Percentiles rank a stretch among this genome's conserved stretches.
phyloP scores from a whole-genome alignment of 176 grass and related monocot genomes.

The Hordeum marinum region DNA sequence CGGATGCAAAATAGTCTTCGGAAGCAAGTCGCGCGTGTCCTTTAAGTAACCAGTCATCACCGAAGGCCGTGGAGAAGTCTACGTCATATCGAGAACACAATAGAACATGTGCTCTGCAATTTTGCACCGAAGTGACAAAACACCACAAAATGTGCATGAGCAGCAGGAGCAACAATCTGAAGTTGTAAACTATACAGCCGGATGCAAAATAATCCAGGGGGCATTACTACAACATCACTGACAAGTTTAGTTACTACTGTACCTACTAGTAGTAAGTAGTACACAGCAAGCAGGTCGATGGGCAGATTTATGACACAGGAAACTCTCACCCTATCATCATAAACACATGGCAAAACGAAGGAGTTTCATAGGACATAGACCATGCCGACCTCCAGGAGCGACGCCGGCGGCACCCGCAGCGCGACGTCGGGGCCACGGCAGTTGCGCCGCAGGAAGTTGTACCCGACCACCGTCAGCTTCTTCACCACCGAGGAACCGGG shows the following conservation, averaged over 20 bases:
- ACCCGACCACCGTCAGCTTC: constrained; percentile 68
- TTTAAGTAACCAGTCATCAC: too few species aligned
- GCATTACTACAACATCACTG: not conserved
- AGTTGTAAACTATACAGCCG: constrained; percentile 12
- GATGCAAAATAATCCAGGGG: not conserved
- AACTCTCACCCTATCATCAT: not conserved
- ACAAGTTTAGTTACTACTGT: not conserved
- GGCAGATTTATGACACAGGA: not conserved
- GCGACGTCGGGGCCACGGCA: constrained; percentile 84
- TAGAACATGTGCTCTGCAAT: too few species aligned
- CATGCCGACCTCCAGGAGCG: constrained; percentile 96
- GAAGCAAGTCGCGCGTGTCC: too few species aligned
- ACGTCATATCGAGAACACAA: too few species aligned
- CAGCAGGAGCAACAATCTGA: not conserved
- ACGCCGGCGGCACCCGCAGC: constrained; percentile 79
- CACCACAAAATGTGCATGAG: not conserved
- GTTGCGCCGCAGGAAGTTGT: constrained; percentile 90
- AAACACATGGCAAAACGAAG: not conserved
- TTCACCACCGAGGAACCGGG: constrained; percentile 74
- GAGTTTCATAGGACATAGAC: constrained; percentile 81
- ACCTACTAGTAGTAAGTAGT: not conserved
- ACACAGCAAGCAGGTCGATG: not conserved
- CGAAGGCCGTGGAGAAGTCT: too few species aligned
- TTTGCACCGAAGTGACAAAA: not conserved
- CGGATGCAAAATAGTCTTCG: too few species aligned